Conservation (phyloP, 2,329 filamentous ascomycete genomes). For the Cordyceps pruinosa region DNA sequence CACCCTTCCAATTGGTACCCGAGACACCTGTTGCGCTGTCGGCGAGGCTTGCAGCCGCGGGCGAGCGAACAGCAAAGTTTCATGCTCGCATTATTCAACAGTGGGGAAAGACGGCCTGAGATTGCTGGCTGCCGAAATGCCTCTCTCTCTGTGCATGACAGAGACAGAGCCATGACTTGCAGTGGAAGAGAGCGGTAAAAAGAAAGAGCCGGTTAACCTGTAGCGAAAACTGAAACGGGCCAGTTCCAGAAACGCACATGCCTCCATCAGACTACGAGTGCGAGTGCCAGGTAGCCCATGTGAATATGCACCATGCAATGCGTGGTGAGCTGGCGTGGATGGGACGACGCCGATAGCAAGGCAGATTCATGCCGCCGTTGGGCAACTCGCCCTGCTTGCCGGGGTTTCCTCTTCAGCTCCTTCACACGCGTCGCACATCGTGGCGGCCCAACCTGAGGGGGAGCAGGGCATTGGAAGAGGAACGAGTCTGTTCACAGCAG, state of each 20-base stretch:
- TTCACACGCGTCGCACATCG: neutral
- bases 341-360: neutral
- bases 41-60: neutral
- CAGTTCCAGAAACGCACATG: neutral
- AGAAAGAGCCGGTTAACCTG: too few species aligned
- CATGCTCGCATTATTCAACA: neutral
- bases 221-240: neutral
- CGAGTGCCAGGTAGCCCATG: neutral
- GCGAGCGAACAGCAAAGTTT: neutral
- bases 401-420: neutral
- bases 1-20: neutral
- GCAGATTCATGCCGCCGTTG: neutral
- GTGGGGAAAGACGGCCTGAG: neutral
- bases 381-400: neutral
- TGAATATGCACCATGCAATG: conserved; percentile 1
- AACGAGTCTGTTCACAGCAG: neutral
- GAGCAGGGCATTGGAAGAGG: neutral
- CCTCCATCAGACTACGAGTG: neutral
- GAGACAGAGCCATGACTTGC: neutral
- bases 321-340: neutral
- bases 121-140: neutral
- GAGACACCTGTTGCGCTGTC: neutral
- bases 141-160: neutral
- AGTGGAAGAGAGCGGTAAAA: neutral
- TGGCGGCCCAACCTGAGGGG: neutral